phyloP scores from a whole-genome alignment of 2,329 filamentous ascomycete genomes.

The Aspergillus fischeri region DNA sequence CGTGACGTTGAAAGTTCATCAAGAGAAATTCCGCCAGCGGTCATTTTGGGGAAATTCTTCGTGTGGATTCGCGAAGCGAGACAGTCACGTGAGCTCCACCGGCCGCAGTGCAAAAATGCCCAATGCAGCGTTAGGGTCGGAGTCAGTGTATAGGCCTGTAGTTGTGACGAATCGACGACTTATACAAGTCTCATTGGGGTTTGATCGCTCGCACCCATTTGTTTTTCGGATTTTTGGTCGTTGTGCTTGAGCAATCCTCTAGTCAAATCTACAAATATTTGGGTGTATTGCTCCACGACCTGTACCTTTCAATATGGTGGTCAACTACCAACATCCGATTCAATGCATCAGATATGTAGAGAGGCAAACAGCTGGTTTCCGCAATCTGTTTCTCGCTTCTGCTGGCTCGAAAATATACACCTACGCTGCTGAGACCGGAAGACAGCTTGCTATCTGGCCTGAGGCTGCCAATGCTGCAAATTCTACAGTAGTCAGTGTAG shows the following conservation, averaged over 20 bases:
- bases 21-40: conserved; percentile 8
- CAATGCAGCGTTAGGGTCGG: background rate
- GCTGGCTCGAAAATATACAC: conserved; percentile 68
- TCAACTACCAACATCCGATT: conserved; percentile 51
- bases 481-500: conserved; percentile 14
- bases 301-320: conserved; percentile 24
- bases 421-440: conserved; percentile 57
- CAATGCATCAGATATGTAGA: conserved; percentile 53
- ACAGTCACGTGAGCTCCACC: conserved; percentile 28
- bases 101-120: background rate
- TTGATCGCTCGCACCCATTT: background rate
- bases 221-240: background rate
- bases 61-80: conserved; percentile 40
- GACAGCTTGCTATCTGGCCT: conserved; percentile 60
- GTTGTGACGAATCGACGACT: background rate
- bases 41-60: conserved; percentile 26
- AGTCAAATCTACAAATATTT: background rate
- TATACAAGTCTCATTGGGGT: background rate
- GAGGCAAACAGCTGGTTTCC: conserved; percentile 17
- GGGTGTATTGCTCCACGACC: background rate
- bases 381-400: conserved; percentile 64
- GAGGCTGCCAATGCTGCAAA: conserved; percentile 23
- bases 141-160: background rate
- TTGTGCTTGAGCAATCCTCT: background rate
- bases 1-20: conserved; percentile 21